phyloP scores from a whole-genome alignment of 768 basidiomycete species.

The Melanogaster broomeanus region DNA sequence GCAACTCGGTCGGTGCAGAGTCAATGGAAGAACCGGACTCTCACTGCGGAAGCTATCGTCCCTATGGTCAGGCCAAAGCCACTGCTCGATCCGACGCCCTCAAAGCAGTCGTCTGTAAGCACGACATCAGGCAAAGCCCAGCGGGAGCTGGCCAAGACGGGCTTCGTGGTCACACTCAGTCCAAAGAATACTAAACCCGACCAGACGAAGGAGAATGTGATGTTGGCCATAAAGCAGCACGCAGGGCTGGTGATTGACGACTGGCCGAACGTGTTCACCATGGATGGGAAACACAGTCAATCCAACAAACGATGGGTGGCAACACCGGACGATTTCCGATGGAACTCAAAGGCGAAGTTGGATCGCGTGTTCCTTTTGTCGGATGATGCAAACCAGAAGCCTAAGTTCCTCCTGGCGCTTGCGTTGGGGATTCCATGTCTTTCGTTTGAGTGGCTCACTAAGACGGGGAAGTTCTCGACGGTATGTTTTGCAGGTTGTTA shows the following conservation, averaged over 20 bases:
- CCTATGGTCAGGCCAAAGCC: slow-evolving; percentile 40
- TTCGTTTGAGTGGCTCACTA: slow-evolving; percentile 49
- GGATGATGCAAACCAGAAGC: slow-evolving; percentile 65
- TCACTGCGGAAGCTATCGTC: slow-evolving; percentile 45
- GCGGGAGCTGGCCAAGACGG: slow-evolving; percentile 48
- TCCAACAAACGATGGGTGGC: slow-evolving; percentile 56
- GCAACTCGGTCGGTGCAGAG: slow-evolving; percentile 48
- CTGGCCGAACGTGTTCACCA: slow-evolving; percentile 53
- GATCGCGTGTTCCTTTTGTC: slow-evolving; percentile 65
- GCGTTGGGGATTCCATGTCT: slow-evolving; percentile 88
- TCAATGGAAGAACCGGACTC: slow-evolving; percentile 54
- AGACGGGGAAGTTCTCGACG: slow-evolving; percentile 31
- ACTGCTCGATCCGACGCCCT: slow-evolving; percentile 46
- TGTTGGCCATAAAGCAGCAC: slow-evolving; percentile 43
- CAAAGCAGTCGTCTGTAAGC: slow-evolving; percentile 44
- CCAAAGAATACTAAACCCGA: slow-evolving; percentile 36
- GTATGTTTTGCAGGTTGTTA: slow-evolving; percentile 14
- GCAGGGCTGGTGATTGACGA: slow-evolving; percentile 68
- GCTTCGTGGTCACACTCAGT: slow-evolving; percentile 59
- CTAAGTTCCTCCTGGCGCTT: slow-evolving; percentile 80
- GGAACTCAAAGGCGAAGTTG: slow-evolving; percentile 38
- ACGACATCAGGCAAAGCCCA: slow-evolving; percentile 35
- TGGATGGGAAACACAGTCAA: slow-evolving; percentile 52
- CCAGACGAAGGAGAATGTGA: slow-evolving; percentile 44
- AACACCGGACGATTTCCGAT: slow-evolving; percentile 46